A percentile compares a stretch with the other conserved stretches of the same genome.
Evolutionary conservation across 116 monocot species (phyloP).

Genomic region (Posidonia oceanica): DNA sequence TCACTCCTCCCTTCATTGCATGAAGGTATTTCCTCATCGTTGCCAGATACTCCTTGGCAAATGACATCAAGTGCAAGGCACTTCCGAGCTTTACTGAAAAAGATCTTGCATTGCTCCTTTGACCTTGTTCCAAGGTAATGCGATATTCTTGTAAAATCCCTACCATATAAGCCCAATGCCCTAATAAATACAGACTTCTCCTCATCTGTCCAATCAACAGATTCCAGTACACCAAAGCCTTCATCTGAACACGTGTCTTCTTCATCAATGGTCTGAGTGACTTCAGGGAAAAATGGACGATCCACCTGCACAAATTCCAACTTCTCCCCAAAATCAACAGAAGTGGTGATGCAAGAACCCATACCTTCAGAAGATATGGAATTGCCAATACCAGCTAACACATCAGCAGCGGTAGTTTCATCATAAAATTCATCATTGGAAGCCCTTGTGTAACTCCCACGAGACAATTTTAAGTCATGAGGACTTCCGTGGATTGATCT

Average conservation of each 20-base stretch:
- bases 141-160: constrained; percentile 66
- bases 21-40: constrained; percentile 18
- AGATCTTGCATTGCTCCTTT: constrained; percentile 78
- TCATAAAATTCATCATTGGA: constrained; percentile 16
- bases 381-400: constrained; percentile 43
- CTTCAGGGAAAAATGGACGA: constrained; percentile 17
- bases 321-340: constrained; percentile 43
- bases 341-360: constrained; percentile 58
- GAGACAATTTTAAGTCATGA: constrained; percentile 15
- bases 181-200: constrained; percentile 69
- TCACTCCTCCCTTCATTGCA: constrained; percentile 52
- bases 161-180: constrained; percentile 58
- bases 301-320: constrained; percentile 12
- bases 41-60: constrained; percentile 15
- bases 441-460: constrained; percentile 14
- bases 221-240: constrained; percentile 35
- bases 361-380: constrained; percentile 65
- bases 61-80: constrained; percentile 61
- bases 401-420: constrained; percentile 44
- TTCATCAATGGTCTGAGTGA: constrained; percentile 29
- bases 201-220: constrained; percentile 78
- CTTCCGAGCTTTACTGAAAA: constrained; percentile 87
- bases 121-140: constrained; percentile 50
- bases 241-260: constrained; percentile 53
- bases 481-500: constrained; percentile 4